Conservation (phyloP, 2,329 filamentous ascomycete genomes). For the Arthrinium phaeospermum region DNA sequence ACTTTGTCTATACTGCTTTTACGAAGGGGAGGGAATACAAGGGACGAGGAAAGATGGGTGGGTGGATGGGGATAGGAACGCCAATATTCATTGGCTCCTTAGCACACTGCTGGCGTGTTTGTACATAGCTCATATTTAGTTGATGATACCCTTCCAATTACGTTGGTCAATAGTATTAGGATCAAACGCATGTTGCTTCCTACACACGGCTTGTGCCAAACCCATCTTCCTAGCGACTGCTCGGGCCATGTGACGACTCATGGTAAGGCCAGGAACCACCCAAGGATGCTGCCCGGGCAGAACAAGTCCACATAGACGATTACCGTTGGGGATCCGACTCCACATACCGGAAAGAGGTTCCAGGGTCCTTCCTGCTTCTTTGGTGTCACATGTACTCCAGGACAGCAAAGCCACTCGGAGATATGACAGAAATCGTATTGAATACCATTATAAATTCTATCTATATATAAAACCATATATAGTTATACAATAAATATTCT, state of each 20-base stretch:
- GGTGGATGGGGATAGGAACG: background rate
- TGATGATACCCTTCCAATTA: slow-evolving; percentile 20
- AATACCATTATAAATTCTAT: background rate
- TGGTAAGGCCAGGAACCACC: background rate
- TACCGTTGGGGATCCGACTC: background rate
- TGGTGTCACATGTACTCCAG: background rate
- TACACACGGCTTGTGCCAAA: background rate
- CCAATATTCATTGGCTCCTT: background rate
- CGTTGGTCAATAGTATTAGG: background rate
- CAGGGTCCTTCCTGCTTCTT: background rate
- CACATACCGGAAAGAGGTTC: background rate
- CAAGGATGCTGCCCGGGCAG: slow-evolving; percentile 17
- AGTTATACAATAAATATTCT: too few species aligned
- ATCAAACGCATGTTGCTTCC: background rate
- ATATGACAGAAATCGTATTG: too few species aligned
- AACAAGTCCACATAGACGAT: background rate
- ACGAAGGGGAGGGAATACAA: background rate
- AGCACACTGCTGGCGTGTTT: background rate
- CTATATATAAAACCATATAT: too few species aligned
- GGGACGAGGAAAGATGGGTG: background rate
- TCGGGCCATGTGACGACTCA: background rate
- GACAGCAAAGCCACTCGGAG: background rate
- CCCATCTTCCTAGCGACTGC: background rate
- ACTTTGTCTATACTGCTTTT: background rate
- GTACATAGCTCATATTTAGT: slow-evolving; percentile 12